A percentile compares a stretch with the other conserved stretches of the same genome.
phyloP scores from a whole-genome alignment of 148 eudicot genomes.

The Chenopodium suecicum region DNA sequence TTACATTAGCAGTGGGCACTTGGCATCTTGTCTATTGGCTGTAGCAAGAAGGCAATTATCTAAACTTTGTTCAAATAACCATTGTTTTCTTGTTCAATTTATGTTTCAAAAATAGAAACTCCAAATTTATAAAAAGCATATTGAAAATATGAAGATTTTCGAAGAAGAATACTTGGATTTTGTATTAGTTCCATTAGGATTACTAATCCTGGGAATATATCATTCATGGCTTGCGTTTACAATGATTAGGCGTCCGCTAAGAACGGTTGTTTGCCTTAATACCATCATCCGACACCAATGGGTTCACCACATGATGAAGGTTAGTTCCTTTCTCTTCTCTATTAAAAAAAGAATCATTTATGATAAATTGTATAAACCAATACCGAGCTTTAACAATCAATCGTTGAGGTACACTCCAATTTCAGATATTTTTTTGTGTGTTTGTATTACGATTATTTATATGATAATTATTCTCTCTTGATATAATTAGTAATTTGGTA shows the following conservation, averaged over 20 bases:
- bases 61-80: background rate
- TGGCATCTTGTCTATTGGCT: background rate
- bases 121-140: background rate
- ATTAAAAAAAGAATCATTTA: no score
- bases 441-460: no score
- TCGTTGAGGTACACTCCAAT: no score
- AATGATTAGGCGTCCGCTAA: slow-evolving; percentile 17
- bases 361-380: no score
- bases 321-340: slow-evolving; percentile 3
- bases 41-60: background rate
- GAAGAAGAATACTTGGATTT: slow-evolving; percentile 22
- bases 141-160: slow-evolving; percentile 4
- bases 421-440: no score
- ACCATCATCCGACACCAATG: slow-evolving; percentile 24
- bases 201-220: slow-evolving; percentile 26
- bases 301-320: slow-evolving; percentile 36
- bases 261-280: slow-evolving; percentile 30
- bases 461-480: no score
- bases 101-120: background rate
- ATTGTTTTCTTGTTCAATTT: no score
- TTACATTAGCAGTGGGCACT: background rate
- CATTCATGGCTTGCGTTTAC: slow-evolving; percentile 25
- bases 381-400: no score
- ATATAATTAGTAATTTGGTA: no score
- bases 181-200: slow-evolving; percentile 29